Evolutionary conservation across 2,329 filamentous ascomycete species (phyloP).

Genomic region (Colletotrichum coccodes): DNA sequence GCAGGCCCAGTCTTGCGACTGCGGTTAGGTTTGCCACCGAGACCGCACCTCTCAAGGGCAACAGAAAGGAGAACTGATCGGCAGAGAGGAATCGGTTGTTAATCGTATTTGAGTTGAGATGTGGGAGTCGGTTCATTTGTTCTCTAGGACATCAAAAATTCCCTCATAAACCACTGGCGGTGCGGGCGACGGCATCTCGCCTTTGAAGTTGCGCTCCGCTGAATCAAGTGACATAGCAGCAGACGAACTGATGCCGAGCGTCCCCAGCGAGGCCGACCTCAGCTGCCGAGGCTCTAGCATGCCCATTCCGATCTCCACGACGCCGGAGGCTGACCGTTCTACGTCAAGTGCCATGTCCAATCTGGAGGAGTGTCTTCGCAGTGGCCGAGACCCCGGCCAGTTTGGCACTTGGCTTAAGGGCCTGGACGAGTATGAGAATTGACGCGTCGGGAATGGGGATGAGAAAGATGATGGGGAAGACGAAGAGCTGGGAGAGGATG

Average conservation of each 20-base stretch:
- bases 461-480: slow-evolving; percentile 5
- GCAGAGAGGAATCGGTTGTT: too few species aligned
- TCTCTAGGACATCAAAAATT: slow-evolving; percentile 29
- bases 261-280: slow-evolving; percentile 10
- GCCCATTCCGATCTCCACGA: slow-evolving; percentile 18
- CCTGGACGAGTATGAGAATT: neutral
- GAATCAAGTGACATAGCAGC: neutral
- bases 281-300: slow-evolving; percentile 25
- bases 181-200: neutral
- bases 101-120: neutral
- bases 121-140: neutral
- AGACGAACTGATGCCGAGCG: neutral
- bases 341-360: slow-evolving; percentile 26
- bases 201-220: neutral
- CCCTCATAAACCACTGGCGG: slow-evolving; percentile 19
- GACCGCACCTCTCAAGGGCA: too few species aligned
- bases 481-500: neutral
- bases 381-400: slow-evolving; percentile 3
- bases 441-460: neutral
- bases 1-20: too few species aligned
- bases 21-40: too few species aligned
- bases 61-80: too few species aligned
- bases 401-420: neutral
- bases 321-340: slow-evolving; percentile 19
- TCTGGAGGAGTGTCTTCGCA: slow-evolving; percentile 14